Base-by-base conservation (phyloP, 176 grass and related monocot genomes). In the Aechmea fasciata region DNA sequence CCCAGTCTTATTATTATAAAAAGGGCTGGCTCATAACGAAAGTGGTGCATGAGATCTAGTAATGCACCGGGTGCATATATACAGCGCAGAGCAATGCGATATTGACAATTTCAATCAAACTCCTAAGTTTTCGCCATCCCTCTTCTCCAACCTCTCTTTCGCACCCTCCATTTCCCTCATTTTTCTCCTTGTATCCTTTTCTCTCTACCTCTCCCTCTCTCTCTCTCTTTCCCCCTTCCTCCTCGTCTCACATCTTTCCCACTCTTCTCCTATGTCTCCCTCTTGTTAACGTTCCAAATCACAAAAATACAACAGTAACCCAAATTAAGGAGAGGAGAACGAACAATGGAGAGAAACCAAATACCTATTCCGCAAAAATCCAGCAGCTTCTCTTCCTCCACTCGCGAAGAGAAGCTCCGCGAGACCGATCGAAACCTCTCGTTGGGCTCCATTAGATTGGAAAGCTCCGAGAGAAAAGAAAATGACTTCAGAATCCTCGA, bases 391-490 rank as follows among this genome's bases (percentile, higher is more conserved):
- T 90, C 91, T 15, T 73, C 84, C 64, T 67, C 71, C 48, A 13
- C 17, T 68, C 83, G 89, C 24, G 83, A 92, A 61, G 93, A 96
- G 65, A 92, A 87, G 76, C 88, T 79, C 70, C 70, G 85, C 11
- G 85, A 87, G 65, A 75, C 75, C 62, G 79, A 85, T 55, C 93
- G 93, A 52, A 96, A 92, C 73, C 86, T 96, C 76, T 96, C 93
- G 26, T 83, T 96, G 15, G 86, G 86, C 64, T 55, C 84, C 79
- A 85, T 96, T 70, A 89, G 83, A 80, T 55, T 96, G 26, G 70
- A 61, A 49, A 73, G 69, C 47, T 50, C 63, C 28, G 67, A 74
- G 15, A 73, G 51, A 72, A 79, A 57, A 68, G 67, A 75, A 19
- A 22, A 14, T 20, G 71, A 15, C 69, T 65, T 57, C 57, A 79